phyloP scores from a whole-genome alignment of 306 rosid species.

The Prosopis cineraria region DNA sequence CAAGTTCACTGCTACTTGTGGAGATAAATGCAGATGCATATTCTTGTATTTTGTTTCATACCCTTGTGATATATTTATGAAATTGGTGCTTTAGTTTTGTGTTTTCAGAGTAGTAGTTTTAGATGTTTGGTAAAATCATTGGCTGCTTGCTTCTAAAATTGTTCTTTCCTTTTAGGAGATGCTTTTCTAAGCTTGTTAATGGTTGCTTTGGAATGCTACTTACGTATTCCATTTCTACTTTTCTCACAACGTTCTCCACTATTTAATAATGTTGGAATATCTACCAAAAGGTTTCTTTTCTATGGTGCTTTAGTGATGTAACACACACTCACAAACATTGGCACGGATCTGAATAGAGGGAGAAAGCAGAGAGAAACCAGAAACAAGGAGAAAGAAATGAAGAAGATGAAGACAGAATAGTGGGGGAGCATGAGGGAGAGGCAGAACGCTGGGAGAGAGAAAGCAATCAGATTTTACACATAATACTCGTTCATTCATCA shows the following conservation, averaged over 20 bases:
- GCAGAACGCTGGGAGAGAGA: too few species aligned
- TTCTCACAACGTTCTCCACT: background rate
- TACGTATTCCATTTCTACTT: background rate
- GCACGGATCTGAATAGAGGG: too few species aligned
- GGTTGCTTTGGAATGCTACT: background rate
- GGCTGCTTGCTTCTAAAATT: background rate
- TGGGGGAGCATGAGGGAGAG: too few species aligned
- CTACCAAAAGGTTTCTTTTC: background rate
- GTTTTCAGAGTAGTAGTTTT: constrained; percentile 21
- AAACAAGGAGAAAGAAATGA: too few species aligned
- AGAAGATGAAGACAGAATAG: too few species aligned
- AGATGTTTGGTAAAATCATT: background rate
- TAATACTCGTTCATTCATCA: too few species aligned
- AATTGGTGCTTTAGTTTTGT: background rate
- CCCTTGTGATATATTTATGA: background rate
- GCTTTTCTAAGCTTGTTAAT: background rate
- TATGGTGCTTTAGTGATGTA: too few species aligned
- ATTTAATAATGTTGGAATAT: background rate
- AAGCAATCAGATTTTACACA: too few species aligned
- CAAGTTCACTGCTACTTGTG: constrained; percentile 18
- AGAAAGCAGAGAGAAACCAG: too few species aligned
- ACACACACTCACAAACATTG: too few species aligned
- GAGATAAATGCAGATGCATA: background rate
- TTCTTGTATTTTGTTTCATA: constrained; percentile 1
- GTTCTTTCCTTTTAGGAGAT: background rate